phyloP scores from a whole-genome alignment of 1,139 yeast species.

The Komagataea norvegica region DNA sequence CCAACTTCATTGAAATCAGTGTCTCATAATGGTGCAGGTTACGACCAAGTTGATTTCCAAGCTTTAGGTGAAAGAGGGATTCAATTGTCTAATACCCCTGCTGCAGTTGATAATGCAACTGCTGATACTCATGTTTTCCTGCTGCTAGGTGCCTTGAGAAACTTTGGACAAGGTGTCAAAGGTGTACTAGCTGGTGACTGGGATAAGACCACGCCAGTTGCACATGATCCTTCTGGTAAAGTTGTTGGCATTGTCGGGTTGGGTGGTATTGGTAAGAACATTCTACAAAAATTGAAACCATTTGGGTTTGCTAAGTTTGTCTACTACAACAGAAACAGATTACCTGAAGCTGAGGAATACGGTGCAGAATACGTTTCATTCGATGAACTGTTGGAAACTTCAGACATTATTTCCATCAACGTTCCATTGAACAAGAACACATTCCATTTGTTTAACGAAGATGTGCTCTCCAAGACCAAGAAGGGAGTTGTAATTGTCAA shows the following conservation, averaged over 20 bases:
- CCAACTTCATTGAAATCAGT: conserved; percentile 62
- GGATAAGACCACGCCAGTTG: conserved; percentile 36
- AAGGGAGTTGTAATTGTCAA: conserved; percentile 60
- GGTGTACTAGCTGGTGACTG: conserved; percentile 54
- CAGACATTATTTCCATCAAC: conserved; percentile 59
- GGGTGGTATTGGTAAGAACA: conserved; percentile 75
- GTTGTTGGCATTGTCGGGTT: conserved; percentile 66
- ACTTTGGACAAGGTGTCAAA: conserved; percentile 47
- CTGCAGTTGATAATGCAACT: conserved; percentile 71
- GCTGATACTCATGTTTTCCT: conserved; percentile 76
- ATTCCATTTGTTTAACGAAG: conserved; percentile 51
- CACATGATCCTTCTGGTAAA: conserved; percentile 56
- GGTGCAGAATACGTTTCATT: conserved; percentile 51
- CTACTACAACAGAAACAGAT: conserved; percentile 56
- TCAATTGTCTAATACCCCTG: conserved; percentile 70
- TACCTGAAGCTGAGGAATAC: conserved; percentile 49
- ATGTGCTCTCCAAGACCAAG: conserved; percentile 53
- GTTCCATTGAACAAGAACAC: conserved; percentile 60
- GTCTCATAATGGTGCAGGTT: conserved; percentile 90
- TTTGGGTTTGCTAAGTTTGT: conserved; percentile 58
- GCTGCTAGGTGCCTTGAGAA: conserved; percentile 62
- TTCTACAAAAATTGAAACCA: conserved; percentile 56
- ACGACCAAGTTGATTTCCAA: conserved; percentile 71
- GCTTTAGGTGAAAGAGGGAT: conserved; percentile 37
- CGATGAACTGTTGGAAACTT: conserved; percentile 48